Evolutionary conservation across 108 stramenopile species (phyloP), one percentile per base, ranked within the genome.

Genomic region (Craspedostauros australis): DNA sequence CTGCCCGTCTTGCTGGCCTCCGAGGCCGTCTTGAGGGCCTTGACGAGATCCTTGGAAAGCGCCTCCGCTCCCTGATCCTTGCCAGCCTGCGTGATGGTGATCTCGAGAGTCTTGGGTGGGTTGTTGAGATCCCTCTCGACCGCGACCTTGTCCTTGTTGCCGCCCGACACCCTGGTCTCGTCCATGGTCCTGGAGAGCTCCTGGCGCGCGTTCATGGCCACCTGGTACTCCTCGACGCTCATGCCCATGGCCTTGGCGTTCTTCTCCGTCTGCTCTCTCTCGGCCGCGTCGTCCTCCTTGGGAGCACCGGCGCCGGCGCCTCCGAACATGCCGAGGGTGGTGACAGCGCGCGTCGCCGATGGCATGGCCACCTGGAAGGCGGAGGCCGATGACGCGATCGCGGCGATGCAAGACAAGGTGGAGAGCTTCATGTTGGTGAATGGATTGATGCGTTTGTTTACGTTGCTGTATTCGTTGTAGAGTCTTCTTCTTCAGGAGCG

Each of bases 231-330:
- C 23, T 80, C 79, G 12, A 85, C 68, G 44, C 84, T 67, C 80
- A 92, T 85, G 27, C 82, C 82, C 86, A 92, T 88, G 14, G 86
- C 79, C 40, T 73, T 73, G 45, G 91, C 84, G 25, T 70, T 68
- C 43, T 79, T 46, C 62, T 78, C 83, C 48, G 87, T 87, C 50
- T 73, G 59, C n/a, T 48, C 15, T 12, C 62, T 57, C 49, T 79
- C 72, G 28, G 50, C 62, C 46, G 68, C 74, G 54, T 91, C 82
- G 49, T 87, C 86, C 48, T 83, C 82, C 48, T 68, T 65, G 26
- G 67, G 64, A 11, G 69, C 64, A 37, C 74, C 80, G 34, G 49
- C 77, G 24, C 78, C 78, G 28, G 75, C 68, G 32, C 89, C 89
- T 41, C 72, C 58, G 73, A 91, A 91, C 89, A 91, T 91, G 59